These are phyloP conservation scores for Pseudopyrenochaeta lycopersici DNA, from an alignment of 2,329 filamentous ascomycete species.

Conservation along the genomic window DNA sequence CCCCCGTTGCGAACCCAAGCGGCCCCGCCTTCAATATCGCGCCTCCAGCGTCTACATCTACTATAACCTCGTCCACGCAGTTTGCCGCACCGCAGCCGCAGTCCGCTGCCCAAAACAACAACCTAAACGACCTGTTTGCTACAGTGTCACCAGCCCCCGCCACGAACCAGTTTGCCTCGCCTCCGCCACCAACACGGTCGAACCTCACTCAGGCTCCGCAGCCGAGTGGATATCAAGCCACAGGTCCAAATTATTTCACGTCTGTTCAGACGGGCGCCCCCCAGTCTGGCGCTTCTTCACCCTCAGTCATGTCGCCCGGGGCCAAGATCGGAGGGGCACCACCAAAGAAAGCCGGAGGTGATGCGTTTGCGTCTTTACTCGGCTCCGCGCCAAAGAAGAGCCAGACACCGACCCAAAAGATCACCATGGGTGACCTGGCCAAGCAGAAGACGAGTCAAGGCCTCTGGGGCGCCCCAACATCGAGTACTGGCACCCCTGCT, in stretches of 20 bases:
- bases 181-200: constrained; percentile 49
- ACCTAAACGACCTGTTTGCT: constrained; percentile 82
- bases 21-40: constrained; percentile 48
- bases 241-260: constrained; percentile 93
- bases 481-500: constrained; percentile 42
- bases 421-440: constrained; percentile 91
- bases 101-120: constrained; percentile 81
- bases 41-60: constrained; percentile 57
- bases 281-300: constrained; percentile 49
- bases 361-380: constrained; percentile 90
- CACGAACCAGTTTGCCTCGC: constrained; percentile 64
- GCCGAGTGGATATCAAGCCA: constrained; percentile 74
- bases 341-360: constrained; percentile 68
- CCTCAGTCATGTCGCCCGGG: constrained; percentile 53
- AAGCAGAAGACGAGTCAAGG: constrained; percentile 96
- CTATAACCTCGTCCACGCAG: constrained; percentile 67
- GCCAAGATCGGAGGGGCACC: constrained; percentile 50
- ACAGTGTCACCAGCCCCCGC: constrained; percentile 77
- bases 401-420: constrained; percentile 66
- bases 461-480: constrained; percentile 82
- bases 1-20: constrained; percentile 69
- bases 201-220: constrained; percentile 59
- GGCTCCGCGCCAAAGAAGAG: constrained; percentile 80
- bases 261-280: constrained; percentile 66
- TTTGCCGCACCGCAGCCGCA: constrained; percentile 86